Conservation (phyloP, 148 eudicot genomes). For the Cornus controversa region DNA sequence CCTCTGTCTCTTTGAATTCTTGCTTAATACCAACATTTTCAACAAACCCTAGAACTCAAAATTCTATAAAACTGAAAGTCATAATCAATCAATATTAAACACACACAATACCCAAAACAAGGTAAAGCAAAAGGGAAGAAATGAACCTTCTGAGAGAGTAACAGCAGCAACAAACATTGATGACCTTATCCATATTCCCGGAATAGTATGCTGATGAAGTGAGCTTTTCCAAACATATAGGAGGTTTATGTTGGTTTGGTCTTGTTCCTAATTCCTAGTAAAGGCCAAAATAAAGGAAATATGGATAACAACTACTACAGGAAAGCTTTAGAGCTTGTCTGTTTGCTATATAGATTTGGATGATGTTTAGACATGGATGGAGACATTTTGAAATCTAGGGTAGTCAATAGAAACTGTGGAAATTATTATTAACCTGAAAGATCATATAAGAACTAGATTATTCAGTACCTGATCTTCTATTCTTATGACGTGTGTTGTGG, state of each 20-base stretch:
- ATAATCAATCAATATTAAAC: background rate
- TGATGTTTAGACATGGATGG: background rate
- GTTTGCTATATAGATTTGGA: background rate
- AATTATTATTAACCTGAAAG: too few relatives aligned
- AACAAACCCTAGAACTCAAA: constrained; percentile 16
- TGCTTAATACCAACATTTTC: constrained; percentile 15
- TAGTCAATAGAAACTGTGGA: background rate
- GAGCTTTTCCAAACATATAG: background rate
- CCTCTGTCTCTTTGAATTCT: constrained; percentile 21
- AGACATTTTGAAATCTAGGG: constrained; percentile 5
- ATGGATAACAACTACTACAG: background rate
- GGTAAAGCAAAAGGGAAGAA: background rate
- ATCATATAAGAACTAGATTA: too few relatives aligned
- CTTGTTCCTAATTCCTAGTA: background rate
- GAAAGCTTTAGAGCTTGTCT: background rate
- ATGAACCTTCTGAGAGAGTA: constrained; percentile 8
- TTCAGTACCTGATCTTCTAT: too few relatives aligned
- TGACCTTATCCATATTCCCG: background rate
- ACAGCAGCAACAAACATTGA: background rate
- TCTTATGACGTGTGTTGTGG: too few relatives aligned
- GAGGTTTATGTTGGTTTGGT: background rate
- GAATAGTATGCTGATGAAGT: background rate
- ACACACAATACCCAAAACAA: background rate
- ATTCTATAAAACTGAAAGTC: background rate
- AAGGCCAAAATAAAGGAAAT: background rate